Evolutionary conservation across 2,329 filamentous ascomycete species (phyloP).

Genomic region (Aspergillus floridensis): DNA sequence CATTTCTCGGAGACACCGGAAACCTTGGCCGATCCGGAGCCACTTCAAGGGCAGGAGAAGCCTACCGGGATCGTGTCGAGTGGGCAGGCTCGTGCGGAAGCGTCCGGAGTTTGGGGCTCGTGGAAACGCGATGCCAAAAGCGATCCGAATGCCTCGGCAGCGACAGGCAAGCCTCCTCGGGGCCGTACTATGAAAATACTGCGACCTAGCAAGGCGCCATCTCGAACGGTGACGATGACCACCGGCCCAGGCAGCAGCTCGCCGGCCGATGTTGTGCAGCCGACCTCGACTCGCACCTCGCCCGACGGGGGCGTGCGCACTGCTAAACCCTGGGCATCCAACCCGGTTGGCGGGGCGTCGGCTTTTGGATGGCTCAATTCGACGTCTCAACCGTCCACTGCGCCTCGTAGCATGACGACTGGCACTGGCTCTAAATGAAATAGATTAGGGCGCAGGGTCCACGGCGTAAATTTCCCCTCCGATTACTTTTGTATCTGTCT

Average conservation of each 20-base stretch:
- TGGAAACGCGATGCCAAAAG: constrained; percentile 58
- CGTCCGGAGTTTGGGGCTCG: constrained; percentile 65
- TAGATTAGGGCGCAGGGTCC: constrained; percentile 16
- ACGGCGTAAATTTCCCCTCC: not conserved
- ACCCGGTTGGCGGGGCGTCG: constrained; percentile 87
- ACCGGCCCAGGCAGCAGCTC: constrained; percentile 14
- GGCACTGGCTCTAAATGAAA: constrained; percentile 22
- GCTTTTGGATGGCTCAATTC: constrained; percentile 89
- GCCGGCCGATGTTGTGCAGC: constrained; percentile 14
- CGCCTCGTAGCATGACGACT: constrained; percentile 13
- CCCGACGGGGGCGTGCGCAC: constrained; percentile 30
- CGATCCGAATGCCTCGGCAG: constrained; percentile 46
- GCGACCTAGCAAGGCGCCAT: constrained; percentile 66
- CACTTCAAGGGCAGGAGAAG: constrained; percentile 20
- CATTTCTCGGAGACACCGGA: constrained; percentile 9
- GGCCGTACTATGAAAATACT: constrained; percentile 81
- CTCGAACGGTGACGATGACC: constrained; percentile 35
- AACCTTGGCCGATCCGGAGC: constrained; percentile 11
- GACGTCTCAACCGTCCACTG: constrained; percentile 19
- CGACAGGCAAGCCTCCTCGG: constrained; percentile 58
- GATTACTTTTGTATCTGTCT: not conserved
- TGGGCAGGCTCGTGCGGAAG: constrained; percentile 31
- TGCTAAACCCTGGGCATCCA: constrained; percentile 60
- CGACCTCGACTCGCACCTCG: constrained; percentile 20
- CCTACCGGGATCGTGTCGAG: constrained; percentile 25